A percentile compares a stretch with the other conserved stretches of the same genome.
These are phyloP conservation scores for Populus pruinosa DNA, from an alignment of 345 rosid species.

Conservation along the genomic window DNA sequence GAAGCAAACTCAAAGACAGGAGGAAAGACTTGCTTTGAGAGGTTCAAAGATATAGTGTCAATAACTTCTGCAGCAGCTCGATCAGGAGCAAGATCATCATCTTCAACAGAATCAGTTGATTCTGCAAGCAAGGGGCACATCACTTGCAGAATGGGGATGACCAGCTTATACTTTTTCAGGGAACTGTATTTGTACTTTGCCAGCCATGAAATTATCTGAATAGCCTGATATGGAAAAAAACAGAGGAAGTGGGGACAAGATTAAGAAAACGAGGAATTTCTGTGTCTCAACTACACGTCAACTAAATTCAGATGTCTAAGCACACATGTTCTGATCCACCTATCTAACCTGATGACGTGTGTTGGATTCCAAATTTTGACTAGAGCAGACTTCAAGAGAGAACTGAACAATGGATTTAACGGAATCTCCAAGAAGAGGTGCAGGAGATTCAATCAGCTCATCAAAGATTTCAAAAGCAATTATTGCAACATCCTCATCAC, in stretches of 20 bases:
- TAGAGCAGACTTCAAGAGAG: constrained; percentile 95
- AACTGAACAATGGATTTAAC: constrained; percentile 92
- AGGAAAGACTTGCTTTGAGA: constrained; percentile 79
- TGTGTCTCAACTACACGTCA: neutral
- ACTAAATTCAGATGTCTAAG: constrained; percentile 2
- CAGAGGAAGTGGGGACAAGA: constrained; percentile 16
- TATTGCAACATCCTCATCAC: constrained; percentile 95
- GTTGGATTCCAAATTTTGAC: constrained; percentile 69
- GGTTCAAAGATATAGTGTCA: constrained; percentile 91
- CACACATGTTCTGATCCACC: constrained; percentile 29
- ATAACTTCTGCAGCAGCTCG: constrained; percentile 99
- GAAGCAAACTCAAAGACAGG: constrained; percentile 88
- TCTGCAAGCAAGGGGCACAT: constrained; percentile 96
- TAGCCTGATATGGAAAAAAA: constrained; percentile 59
- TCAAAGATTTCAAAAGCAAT: constrained; percentile 99
- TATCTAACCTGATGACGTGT: constrained; percentile 75
- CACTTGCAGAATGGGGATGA: constrained; percentile 84
- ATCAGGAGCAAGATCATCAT: constrained; percentile 97
- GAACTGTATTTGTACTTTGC: constrained; percentile 87
- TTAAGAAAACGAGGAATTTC: constrained; percentile 1
- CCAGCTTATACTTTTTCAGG: constrained; percentile 79
- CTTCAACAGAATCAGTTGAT: constrained; percentile 67
- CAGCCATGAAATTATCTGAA: constrained; percentile 98
- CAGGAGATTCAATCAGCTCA: constrained; percentile 97
- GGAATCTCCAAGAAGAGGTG: constrained; percentile 97